Conservation (phyloP, 805 yeast species). For the Tetrapisispora phaffii region DNA sequence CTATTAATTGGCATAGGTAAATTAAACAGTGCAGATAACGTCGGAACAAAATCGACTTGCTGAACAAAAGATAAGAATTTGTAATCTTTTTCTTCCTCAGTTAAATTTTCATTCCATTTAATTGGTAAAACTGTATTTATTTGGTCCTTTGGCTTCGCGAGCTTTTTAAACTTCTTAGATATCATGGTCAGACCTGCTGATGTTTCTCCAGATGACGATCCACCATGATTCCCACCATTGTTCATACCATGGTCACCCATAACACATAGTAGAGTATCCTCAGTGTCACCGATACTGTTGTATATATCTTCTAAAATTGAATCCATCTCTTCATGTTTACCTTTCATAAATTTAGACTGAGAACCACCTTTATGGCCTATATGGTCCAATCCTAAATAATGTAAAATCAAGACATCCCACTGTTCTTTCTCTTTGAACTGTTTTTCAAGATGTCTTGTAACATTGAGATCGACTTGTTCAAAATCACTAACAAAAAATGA, state of each 20-base stretch:
- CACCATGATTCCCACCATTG: constrained; percentile 93
- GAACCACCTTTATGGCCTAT: constrained; percentile 98
- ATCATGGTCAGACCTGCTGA: constrained; percentile 69
- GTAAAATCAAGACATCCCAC: constrained; percentile 86
- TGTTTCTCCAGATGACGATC: constrained; percentile 86
- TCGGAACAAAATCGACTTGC: constrained; percentile 92
- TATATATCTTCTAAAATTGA: constrained; percentile 45
- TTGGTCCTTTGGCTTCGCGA: constrained; percentile 13
- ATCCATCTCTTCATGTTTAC: constrained; percentile 85
- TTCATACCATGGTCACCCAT: constrained; percentile 97
- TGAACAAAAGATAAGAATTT: constrained; percentile 49
- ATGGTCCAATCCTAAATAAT: constrained; percentile 90
- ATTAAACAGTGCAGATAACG: constrained; percentile 69
- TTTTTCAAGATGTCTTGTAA: constrained; percentile 69
- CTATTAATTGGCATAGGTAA: constrained; percentile 87
- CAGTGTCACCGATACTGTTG: constrained; percentile 33
- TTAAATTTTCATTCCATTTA: constrained; percentile 27
- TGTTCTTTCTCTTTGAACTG: constrained; percentile 37
- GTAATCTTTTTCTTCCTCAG: constrained; percentile 34
- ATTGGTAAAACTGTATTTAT: constrained; percentile 10
- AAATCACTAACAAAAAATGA: constrained; percentile 93
- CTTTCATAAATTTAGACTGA: constrained; percentile 63
- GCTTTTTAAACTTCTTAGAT: constrained; percentile 45
- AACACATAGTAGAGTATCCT: constrained; percentile 55
- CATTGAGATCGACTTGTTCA: constrained; percentile 87